A percentile compares a stretch with the other conserved stretches of the same genome.
Evolutionary conservation across 1,284 basidiomycete species (phyloP).

Genomic region (Tylopilus sp.): DNA sequence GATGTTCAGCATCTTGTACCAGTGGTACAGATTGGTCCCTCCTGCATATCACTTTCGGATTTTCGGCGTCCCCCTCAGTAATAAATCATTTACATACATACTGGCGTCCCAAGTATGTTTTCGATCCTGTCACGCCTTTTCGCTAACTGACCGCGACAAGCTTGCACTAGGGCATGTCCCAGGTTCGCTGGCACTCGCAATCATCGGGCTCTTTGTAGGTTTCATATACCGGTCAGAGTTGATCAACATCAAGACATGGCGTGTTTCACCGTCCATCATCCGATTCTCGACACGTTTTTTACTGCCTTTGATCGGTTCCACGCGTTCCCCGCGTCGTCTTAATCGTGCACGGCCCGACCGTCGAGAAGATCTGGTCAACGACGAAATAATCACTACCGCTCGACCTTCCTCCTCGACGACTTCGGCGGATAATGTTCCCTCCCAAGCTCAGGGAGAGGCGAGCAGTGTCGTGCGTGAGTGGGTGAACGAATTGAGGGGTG

Average conservation of each 20-base stretch:
- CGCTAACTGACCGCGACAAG: slow-evolving; percentile 37
- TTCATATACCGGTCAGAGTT: slow-evolving; percentile 78
- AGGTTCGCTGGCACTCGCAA: slow-evolving; percentile 55
- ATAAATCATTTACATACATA: slow-evolving; percentile 71
- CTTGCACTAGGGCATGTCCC: slow-evolving; percentile 66
- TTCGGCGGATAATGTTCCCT: slow-evolving; percentile 3
- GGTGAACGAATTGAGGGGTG: slow-evolving; percentile 76
- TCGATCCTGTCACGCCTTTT: background rate
- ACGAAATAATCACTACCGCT: slow-evolving; percentile 59
- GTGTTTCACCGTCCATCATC: slow-evolving; percentile 58
- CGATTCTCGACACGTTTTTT: slow-evolving; percentile 50
- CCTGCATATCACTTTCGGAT: slow-evolving; percentile 71
- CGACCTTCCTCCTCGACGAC: slow-evolving; percentile 33
- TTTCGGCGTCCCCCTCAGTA: slow-evolving; percentile 70
- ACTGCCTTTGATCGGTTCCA: slow-evolving; percentile 61
- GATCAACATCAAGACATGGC: slow-evolving; percentile 69
- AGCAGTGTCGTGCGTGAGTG: slow-evolving; percentile 68
- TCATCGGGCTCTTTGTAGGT: slow-evolving; percentile 66
- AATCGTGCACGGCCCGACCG: slow-evolving; percentile 60
- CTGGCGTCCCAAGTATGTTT: slow-evolving; percentile 59
- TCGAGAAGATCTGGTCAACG: slow-evolving; percentile 32
- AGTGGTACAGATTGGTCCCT: slow-evolving; percentile 75
- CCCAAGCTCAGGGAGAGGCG: slow-evolving; percentile 22
- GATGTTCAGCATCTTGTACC: slow-evolving; percentile 74
- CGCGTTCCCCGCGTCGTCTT: slow-evolving; percentile 50